These are phyloP conservation scores for Fusarium citri DNA, from an alignment of 2,329 filamentous ascomycete genomes.

Conservation along the genomic window DNA sequence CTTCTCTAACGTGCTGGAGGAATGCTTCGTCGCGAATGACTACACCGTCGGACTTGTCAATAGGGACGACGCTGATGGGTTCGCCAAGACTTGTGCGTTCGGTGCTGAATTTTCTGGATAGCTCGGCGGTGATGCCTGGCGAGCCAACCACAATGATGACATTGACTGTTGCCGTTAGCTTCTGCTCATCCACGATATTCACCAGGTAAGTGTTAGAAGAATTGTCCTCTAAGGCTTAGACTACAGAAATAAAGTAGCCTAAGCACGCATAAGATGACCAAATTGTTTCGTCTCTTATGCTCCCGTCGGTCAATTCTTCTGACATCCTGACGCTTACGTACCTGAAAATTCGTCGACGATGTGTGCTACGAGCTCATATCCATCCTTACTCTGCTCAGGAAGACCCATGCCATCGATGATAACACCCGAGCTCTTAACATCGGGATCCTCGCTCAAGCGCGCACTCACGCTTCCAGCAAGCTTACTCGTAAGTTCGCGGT, in stretches of 20 bases:
- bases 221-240: no score
- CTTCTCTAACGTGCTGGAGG: conserved; percentile 78
- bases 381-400: conserved; percentile 72
- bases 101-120: conserved; percentile 74
- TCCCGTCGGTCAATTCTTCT: no score
- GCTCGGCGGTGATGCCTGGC: conserved; percentile 78
- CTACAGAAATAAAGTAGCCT: no score
- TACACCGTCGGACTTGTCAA: conserved; percentile 88
- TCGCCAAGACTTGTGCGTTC: conserved; percentile 71
- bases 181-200: rapidly evolving
- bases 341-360: conserved; percentile 70
- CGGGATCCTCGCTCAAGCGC: conserved; percentile 79
- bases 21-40: conserved; percentile 80
- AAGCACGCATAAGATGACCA: no score
- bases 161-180: conserved; percentile 72
- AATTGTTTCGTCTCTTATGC: no score
- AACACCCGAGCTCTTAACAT: conserved; percentile 78
- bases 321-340: conserved; percentile 37
- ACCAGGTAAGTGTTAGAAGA: background rate
- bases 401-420: conserved; percentile 86
- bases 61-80: conserved; percentile 76
- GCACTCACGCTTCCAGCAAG: conserved; percentile 83
- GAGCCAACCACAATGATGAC: conserved; percentile 86
- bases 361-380: conserved; percentile 83
- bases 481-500: conserved; percentile 78